Evolutionary conservation across 2,329 filamentous ascomycete genomes (phyloP).

Genomic region (Pseudogymnoascus pannorum): DNA sequence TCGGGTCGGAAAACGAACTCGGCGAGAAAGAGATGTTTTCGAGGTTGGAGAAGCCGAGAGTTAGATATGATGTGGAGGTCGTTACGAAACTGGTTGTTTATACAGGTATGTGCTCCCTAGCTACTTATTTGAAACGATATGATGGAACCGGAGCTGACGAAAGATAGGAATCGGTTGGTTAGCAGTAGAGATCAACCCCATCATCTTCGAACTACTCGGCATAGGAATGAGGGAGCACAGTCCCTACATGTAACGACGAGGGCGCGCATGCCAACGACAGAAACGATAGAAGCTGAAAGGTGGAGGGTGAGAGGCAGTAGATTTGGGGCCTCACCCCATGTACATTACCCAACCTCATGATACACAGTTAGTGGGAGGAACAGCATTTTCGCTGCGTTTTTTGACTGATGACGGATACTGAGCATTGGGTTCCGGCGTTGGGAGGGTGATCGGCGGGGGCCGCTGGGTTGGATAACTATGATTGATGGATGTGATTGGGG

Average conservation of each 20-base stretch:
- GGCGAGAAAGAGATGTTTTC: slow-evolving; percentile 78
- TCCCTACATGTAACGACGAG: neutral
- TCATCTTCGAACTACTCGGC: slow-evolving; percentile 37
- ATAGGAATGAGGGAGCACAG: slow-evolving; percentile 27
- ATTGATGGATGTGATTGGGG: neutral
- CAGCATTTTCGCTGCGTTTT: neutral
- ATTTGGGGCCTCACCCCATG: neutral
- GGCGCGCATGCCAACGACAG: neutral
- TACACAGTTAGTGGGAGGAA: neutral
- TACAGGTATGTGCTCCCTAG: slow-evolving; percentile 54
- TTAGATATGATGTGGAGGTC: slow-evolving; percentile 96
- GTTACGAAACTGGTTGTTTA: slow-evolving; percentile 96
- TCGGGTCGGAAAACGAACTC: slow-evolving; percentile 40
- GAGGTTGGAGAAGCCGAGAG: slow-evolving; percentile 73
- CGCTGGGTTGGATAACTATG: neutral
- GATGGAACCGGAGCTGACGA: neutral
- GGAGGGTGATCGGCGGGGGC: neutral
- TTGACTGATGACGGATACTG: neutral
- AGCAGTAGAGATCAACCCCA: slow-evolving; percentile 45
- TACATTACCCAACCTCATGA: slow-evolving; percentile 5
- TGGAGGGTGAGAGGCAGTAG: neutral
- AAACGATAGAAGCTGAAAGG: neutral
- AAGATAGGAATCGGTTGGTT: slow-evolving; percentile 70
- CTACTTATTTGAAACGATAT: neutral
- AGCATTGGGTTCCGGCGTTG: neutral